phyloP scores from a whole-genome alignment of 129 eudicot species.

The Pittosporum tobira region DNA sequence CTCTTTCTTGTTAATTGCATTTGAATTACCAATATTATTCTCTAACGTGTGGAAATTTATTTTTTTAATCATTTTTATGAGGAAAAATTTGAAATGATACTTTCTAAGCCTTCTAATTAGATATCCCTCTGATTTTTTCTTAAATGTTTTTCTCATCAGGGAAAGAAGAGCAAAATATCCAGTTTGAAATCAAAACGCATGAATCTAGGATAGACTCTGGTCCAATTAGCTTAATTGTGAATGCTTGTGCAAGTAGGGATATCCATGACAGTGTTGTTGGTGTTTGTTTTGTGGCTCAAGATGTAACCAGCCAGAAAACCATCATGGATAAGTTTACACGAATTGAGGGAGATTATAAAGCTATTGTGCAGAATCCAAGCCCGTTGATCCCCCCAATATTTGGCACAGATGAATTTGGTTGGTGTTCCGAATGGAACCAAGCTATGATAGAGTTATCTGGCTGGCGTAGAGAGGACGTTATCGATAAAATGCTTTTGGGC shows the following conservation, averaged over 20 bases:
- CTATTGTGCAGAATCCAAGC: constrained; percentile 81
- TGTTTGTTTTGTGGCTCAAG: constrained; percentile 87
- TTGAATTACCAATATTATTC: neutral
- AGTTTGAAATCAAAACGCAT: constrained; percentile 81
- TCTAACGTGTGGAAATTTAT: too few species aligned
- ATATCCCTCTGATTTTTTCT: neutral
- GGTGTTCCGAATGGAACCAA: constrained; percentile 97
- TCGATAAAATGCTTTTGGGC: constrained; percentile 86
- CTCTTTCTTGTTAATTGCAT: neutral
- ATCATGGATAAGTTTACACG: constrained; percentile 91
- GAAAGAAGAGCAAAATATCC: constrained; percentile 67
- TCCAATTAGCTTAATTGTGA: constrained; percentile 71
- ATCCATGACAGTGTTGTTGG: constrained; percentile 66
- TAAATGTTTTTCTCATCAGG: constrained; percentile 27
- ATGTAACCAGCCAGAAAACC: constrained; percentile 67
- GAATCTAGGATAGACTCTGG: constrained; percentile 33
- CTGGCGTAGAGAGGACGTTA: constrained; percentile 49
- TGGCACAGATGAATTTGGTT: constrained; percentile 94
- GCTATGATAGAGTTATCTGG: constrained; percentile 85
- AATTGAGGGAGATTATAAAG: constrained; percentile 91
- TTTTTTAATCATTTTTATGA: neutral
- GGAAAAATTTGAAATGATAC: neutral
- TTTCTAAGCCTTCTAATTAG: neutral
- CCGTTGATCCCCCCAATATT: constrained; percentile 92
- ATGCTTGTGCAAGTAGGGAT: constrained; percentile 84